Conservation (phyloP, 768 basidiomycete species). For the Boletales sp. region DNA sequence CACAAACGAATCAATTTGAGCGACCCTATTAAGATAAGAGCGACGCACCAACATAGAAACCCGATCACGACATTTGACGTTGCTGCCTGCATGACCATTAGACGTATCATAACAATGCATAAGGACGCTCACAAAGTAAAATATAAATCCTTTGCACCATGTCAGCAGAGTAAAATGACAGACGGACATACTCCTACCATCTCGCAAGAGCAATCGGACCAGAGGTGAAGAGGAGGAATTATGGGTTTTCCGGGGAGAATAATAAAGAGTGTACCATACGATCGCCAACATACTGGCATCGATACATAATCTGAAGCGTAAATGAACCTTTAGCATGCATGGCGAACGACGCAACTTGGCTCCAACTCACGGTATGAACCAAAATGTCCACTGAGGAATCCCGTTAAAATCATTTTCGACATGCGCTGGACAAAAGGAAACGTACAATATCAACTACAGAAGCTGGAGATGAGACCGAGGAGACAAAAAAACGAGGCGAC, state of each 20-base stretch:
- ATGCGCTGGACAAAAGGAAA: background rate
- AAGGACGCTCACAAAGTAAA: constrained; percentile 14
- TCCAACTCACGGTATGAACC: constrained; percentile 12
- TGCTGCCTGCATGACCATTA: constrained; percentile 8
- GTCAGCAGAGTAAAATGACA: background rate
- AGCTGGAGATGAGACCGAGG: background rate
- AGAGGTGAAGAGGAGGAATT: constrained; percentile 2
- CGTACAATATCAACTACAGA: constrained; percentile 8
- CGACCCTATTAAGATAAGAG: too few relatives aligned
- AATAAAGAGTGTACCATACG: constrained; percentile 5
- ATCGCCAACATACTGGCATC: constrained; percentile 9
- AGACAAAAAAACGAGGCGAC: too few relatives aligned
- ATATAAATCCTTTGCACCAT: constrained; percentile 9
- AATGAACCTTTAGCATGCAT: background rate
- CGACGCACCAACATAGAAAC: constrained; percentile 18
- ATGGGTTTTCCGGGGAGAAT: background rate
- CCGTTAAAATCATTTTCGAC: background rate
- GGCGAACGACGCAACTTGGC: too few relatives aligned
- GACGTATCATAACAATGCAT: too few relatives aligned
- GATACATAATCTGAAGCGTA: constrained; percentile 11
- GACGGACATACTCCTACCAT: constrained; percentile 1
- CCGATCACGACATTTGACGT: constrained; percentile 7
- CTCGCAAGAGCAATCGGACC: constrained; percentile 1
- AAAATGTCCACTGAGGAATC: constrained; percentile 9
- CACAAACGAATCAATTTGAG: background rate